Evolutionary conservation across 352 stramenopile genomes (phyloP).

Genomic region (Pythium chondricola): DNA sequence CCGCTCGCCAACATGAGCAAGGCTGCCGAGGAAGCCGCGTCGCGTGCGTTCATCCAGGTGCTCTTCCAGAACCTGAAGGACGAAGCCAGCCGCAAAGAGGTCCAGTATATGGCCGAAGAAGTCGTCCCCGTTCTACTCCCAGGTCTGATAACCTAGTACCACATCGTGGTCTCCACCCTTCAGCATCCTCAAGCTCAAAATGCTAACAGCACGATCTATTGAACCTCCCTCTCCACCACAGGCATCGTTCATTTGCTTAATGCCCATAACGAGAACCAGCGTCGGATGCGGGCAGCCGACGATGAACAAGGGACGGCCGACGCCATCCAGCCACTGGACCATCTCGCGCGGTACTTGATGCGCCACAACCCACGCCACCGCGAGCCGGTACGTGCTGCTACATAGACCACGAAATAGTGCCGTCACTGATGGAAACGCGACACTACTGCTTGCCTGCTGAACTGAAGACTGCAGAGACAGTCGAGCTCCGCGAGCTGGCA

Average conservation of each 20-base stretch:
- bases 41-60: constrained; percentile 32
- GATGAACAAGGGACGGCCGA: constrained; percentile 30
- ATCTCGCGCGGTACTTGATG: constrained; percentile 59
- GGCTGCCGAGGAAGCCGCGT: constrained; percentile 25
- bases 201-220: too few species aligned
- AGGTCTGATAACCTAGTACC: constrained; percentile 20
- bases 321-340: constrained; percentile 49
- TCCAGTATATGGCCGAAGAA: constrained; percentile 48
- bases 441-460: too few species aligned
- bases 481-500: too few species aligned
- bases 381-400: constrained; percentile 31
- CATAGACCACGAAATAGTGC: constrained; percentile 13
- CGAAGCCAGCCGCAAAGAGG: constrained; percentile 25
- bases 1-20: constrained; percentile 10
- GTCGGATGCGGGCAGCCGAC: constrained; percentile 29
- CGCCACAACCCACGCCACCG: constrained; percentile 55
- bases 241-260: constrained; percentile 52
- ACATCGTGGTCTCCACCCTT: neutral
- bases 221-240: too few species aligned
- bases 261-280: constrained; percentile 24
- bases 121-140: constrained; percentile 49
- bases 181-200: neutral
- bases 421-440: too few species aligned
- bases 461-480: too few species aligned
- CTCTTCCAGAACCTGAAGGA: constrained; percentile 31